Evolutionary conservation across 495 filamentous ascomycete genomes (phyloP).

Genomic region (Lasiosphaeriaceae sp.): DNA sequence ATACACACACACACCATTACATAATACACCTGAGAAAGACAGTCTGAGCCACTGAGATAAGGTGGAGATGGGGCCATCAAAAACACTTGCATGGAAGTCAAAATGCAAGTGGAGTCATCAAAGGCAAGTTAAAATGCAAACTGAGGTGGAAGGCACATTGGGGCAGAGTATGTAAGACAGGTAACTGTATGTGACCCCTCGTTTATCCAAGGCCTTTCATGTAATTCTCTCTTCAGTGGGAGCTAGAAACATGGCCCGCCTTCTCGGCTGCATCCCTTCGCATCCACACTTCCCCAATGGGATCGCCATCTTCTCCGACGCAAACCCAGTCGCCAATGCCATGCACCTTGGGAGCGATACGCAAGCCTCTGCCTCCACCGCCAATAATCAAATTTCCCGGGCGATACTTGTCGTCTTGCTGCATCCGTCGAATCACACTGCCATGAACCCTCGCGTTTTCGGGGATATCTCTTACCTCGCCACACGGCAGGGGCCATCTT

Average conservation of each 20-base stretch:
- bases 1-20: no score
- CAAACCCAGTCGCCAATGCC: slow-evolving; percentile 76
- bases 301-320: slow-evolving; percentile 57
- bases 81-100: no score
- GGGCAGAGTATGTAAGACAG: no score
- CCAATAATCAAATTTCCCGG: slow-evolving; percentile 81
- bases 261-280: slow-evolving; percentile 26
- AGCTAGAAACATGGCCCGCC: not conserved
- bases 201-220: no score
- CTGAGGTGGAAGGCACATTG: no score
- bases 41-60: no score
- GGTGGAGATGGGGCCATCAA: no score
- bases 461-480: slow-evolving; percentile 80
- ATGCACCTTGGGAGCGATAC: slow-evolving; percentile 53
- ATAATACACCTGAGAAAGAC: no score
- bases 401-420: slow-evolving; percentile 59
- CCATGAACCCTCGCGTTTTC: slow-evolving; percentile 65
- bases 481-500: slow-evolving; percentile 72
- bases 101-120: no score
- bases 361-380: slow-evolving; percentile 66
- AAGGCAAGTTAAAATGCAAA: no score
- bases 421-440: slow-evolving; percentile 70
- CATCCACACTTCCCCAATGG: slow-evolving; percentile 60
- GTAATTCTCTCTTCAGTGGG: no score
- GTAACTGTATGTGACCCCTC: no score